A percentile compares a stretch with the other conserved stretches of the same genome.
Evolutionary conservation across 1,139 yeast genomes (phyloP).

Genomic region (Pichiaceae sp.): DNA sequence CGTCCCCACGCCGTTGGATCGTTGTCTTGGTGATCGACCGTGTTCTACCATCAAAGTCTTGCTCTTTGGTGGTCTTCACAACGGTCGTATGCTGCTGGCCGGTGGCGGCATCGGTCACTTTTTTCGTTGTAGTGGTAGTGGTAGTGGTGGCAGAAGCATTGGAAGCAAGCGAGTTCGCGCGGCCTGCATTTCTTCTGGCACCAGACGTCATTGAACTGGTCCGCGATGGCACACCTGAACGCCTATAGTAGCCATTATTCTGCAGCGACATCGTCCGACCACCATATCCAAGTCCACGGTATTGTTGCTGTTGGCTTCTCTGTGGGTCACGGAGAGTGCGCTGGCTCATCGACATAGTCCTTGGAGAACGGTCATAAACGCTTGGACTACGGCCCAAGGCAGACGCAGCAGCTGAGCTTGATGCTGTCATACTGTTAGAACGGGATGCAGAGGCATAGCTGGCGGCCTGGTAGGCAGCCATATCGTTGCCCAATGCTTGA

Average conservation of each 20-base stretch:
- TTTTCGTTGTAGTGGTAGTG: slow-evolving; percentile 17
- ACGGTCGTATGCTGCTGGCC: slow-evolving; percentile 17
- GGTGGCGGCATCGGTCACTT: slow-evolving; percentile 8
- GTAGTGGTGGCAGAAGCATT: slow-evolving; percentile 19
- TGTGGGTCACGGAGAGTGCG: slow-evolving; percentile 15
- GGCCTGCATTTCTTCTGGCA: slow-evolving; percentile 1
- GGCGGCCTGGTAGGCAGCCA: slow-evolving; percentile 17
- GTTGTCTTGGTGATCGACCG: slow-evolving; percentile 25
- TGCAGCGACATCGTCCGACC: slow-evolving; percentile 3
- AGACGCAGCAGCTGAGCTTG: slow-evolving; percentile 22
- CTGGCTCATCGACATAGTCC: slow-evolving; percentile 23
- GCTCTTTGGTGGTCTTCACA: slow-evolving; percentile 23
- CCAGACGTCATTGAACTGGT: slow-evolving; percentile 12
- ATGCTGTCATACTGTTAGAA: slow-evolving; percentile 20
- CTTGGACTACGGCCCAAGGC: slow-evolving; percentile 17
- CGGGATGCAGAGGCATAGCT: slow-evolving; percentile 13
- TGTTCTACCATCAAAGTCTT: slow-evolving; percentile 24
- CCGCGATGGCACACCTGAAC: slow-evolving; percentile 5
- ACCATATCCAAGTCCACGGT: not conserved
- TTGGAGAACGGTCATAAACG: slow-evolving; percentile 8
- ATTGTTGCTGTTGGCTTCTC: not conserved
- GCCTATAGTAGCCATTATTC: not conserved
- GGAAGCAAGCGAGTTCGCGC: slow-evolving; percentile 11
- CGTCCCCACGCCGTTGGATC: slow-evolving; percentile 24
- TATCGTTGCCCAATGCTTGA: not conserved